Percentiles rank a stretch among this genome's conserved stretches.
Evolutionary conservation across 2,329 filamentous ascomycete genomes (phyloP).

Genomic region (Neophaeococcomyces aloes): DNA sequence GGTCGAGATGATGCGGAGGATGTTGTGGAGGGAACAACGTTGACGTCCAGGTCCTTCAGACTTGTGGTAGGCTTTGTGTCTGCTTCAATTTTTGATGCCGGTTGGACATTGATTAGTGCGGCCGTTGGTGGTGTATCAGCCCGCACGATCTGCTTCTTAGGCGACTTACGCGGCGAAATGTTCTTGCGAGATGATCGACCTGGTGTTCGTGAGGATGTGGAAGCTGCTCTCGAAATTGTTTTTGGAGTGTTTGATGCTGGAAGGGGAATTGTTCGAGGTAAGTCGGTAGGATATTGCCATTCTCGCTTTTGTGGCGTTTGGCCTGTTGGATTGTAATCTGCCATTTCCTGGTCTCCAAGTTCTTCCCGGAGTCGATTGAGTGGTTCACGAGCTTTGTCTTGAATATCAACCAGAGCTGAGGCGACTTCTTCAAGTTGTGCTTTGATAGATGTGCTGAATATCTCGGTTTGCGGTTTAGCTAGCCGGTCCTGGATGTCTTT

Average conservation of each 20-base stretch:
- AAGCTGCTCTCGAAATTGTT: slow-evolving; percentile 26
- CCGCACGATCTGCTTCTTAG: slow-evolving; percentile 11
- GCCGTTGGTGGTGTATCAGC: slow-evolving; percentile 1
- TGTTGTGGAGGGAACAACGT: slow-evolving; percentile 27
- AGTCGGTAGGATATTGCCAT: slow-evolving; percentile 67
- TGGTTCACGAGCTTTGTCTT: slow-evolving; percentile 11
- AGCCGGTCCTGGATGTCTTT: slow-evolving; percentile 8
- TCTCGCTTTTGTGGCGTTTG: slow-evolving; percentile 69
- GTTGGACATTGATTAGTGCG: slow-evolving; percentile 20
- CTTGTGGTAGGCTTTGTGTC: slow-evolving; percentile 3
- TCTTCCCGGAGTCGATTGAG: slow-evolving; percentile 27
- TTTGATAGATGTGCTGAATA: slow-evolving; percentile 3
- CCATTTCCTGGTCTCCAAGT: slow-evolving; percentile 54
- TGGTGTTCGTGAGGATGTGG: slow-evolving; percentile 24
- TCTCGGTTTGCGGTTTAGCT: slow-evolving; percentile 8
- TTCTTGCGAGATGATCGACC: slow-evolving; percentile 20
- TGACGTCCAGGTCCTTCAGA: slow-evolving; percentile 44
- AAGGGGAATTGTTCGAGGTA: slow-evolving; percentile 56
- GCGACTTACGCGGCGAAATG: slow-evolving; percentile 17
- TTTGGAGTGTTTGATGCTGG: slow-evolving; percentile 45
- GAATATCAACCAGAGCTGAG: slow-evolving; percentile 7
- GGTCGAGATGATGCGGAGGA: background rate
- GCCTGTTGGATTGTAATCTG: slow-evolving; percentile 77
- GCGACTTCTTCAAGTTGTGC: slow-evolving; percentile 10
- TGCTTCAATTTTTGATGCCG: slow-evolving; percentile 25